A percentile compares a stretch with the other conserved stretches of the same genome.
Evolutionary conservation across 306 rosid species (phyloP).

Genomic region (Lathyrus oleraceus): DNA sequence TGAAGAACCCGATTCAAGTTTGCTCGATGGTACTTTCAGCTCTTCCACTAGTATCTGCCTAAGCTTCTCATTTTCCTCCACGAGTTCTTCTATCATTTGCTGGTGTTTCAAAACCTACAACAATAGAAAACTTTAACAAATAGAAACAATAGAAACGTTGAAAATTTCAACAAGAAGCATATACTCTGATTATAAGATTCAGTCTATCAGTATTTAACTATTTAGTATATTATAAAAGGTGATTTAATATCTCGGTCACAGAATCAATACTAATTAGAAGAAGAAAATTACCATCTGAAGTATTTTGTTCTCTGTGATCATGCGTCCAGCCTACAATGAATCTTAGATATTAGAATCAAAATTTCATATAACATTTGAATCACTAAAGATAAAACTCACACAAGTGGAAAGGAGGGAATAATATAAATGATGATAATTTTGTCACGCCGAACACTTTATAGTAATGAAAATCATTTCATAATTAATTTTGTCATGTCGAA

Average conservation of each 20-base stretch:
- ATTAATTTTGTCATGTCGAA: too few relatives aligned
- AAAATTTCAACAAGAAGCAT: conserved; percentile 12
- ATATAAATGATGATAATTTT: neutral
- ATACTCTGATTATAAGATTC: conserved; percentile 9
- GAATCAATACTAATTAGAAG: neutral
- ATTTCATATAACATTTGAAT: conserved; percentile 24
- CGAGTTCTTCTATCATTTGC: conserved; percentile 77
- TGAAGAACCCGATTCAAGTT: conserved; percentile 58
- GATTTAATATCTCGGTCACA: neutral
- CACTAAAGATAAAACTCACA: neutral
- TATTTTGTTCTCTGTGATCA: conserved; percentile 64
- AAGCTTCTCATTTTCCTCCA: conserved; percentile 86
- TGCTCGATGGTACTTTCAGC: conserved; percentile 72
- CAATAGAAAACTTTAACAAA: neutral
- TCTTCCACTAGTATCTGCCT: conserved; percentile 75
- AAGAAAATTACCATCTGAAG: conserved; percentile 74
- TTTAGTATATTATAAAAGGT: neutral
- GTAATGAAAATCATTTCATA: conserved; percentile 8
- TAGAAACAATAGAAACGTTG: neutral
- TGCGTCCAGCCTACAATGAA: conserved; percentile 60
- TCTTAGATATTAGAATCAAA: conserved; percentile 29
- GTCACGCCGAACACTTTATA: conserved; percentile 1
- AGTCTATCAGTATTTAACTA: neutral
- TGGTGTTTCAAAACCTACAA: conserved; percentile 87
- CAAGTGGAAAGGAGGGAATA: conserved; percentile 10